Base-by-base conservation (phyloP, 495 filamentous ascomycete species). In the Clohesyomyces aquaticus region DNA sequence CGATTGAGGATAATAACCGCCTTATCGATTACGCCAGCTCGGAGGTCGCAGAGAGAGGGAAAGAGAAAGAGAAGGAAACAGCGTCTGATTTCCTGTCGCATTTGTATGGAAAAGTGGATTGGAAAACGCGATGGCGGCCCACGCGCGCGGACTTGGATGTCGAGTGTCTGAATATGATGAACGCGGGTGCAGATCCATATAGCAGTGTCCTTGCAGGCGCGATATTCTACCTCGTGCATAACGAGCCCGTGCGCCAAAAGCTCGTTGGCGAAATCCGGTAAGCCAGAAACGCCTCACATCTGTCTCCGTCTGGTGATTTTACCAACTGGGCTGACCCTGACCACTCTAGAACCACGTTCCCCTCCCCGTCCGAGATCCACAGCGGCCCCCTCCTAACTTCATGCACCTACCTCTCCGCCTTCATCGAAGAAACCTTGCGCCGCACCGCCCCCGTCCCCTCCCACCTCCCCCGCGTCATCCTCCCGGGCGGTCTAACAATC, bases 401-500 rank as follows among this genome's bases (percentile, higher is more conserved):
- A 11, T 80, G 82, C 48, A 51, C 64, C 22, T 88, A 83, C 60
- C 75, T 88, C 3, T 80, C 80, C 54, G 85, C 83, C 10, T 85
- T 83, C 62, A 77, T 88, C 45, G 81, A 88, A 53, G 88, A 91
- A 63, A 77, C 85, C 1, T 77, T 90, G 71, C 87, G 89, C 43
- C 73, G 90, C 43, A 81, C 82, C 0, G 87, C 88, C 12, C 79
- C 86, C 0, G 86, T 89, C 2, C 76, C 79, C 43, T 82, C 81
- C 16, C 73, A 82, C 11, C 71, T 89, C 4, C 82, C 81, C 4
- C 80, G 86, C 32, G 81, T 85, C 66, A 86, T 91, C 12, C 76
- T 85, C 3, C 59, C 78, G 0, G 87, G 87, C 46, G 88, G 88
- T 16, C 72, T 81, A 12, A 65, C 72, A 6, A 78, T 88, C 8